Base-by-base conservation (phyloP, 805 yeast genomes). In the Metschnikowia kofuensis region DNA sequence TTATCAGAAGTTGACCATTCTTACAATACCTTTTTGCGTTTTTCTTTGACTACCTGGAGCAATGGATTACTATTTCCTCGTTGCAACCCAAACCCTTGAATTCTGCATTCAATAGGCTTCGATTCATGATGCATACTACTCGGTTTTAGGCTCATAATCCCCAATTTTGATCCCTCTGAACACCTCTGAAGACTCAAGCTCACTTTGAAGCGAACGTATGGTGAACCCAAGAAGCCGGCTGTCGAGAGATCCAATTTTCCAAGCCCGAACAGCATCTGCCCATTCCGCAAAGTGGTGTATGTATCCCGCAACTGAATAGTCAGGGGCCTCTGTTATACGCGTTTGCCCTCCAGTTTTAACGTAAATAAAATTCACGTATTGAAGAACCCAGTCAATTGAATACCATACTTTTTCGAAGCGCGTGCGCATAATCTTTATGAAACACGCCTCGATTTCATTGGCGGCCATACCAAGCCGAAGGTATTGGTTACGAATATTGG, bases 381-480 rank as follows among this genome's bases (percentile, higher is more conserved):
- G 50, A 26, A 35, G 40, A 10, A 47, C 50, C 50, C 50, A 47
- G 34, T 47, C 50, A 7, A 47, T 47, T 1, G 50, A 42, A 26
- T 47, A 47, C 50, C 50, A 47, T 12, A 42, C 50, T 35, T 47
- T 47, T 15, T 47, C 50, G 32, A 42, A 47, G 35, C 50, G 15
- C 4, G 29, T 47, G 7, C 50, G 45, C 50, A 47, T 47, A 14
- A 37, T 13, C 15, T 47, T 47, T 8, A 42, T 42, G 38, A 42
- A 47, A 27, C 46, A 42, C 12, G 14, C 9, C 36, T 42, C 50
- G 12, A 47, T 35, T 1, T 32, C 43, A 4, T 28, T 43, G 10
- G 30, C 5, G 4, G 50, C 32, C 9, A 47, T 6, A 8, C 28
- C 14, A 7, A 47, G 42, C 16, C 50, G 50, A 6, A 38, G 6